Evolutionary conservation across 768 basidiomycete genomes (phyloP), one percentile per base, ranked within the genome.

Genomic region (Hericium erinaceus): DNA sequence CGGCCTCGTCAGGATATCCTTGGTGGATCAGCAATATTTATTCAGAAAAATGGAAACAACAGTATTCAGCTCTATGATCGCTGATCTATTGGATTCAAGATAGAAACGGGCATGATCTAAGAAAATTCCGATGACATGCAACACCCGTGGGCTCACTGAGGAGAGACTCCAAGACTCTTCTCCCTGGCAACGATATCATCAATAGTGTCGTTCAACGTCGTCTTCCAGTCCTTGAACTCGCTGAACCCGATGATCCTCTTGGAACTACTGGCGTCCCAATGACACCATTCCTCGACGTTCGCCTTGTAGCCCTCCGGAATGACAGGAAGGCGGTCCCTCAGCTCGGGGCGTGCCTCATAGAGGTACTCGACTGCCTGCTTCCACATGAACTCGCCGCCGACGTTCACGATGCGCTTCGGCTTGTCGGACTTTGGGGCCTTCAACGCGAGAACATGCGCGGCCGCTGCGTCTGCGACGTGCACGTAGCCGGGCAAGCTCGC

Each of bases 391-490:
- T 55, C 54, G 12, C 60, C 63, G 11, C 61, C 66, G 16, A 54
- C 57, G 39, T 65, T 54, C 41, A 69, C 49, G 58, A 66, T 61
- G 24, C 68, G 62, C 49, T 66, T 66, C 39, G 56, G 51, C 20
- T 39, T 54, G 28, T 53, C 41, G 9, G 55, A 44, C 11, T 48
- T 18, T 24, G 60, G 24, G 40, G 53, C 57, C 22, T 44, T n/a
- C 26, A 70, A 60, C 39, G 67, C 66, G 28, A 54, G 54, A 15
- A 68, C 58, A 49, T 68, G 67, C 1, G 66, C 68, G 4, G 50
- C 55, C 7, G 69, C 68, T 15, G 65, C 67, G 52, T 69, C 69
- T 3, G 61, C 56, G 10, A 71, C 65, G 55, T 71, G 64, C 52
- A 61, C 58, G 48, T 55, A 67, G 39, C 58, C 58, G 6, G 68